Evolutionary conservation across 768 basidiomycete genomes (phyloP), one percentile per base, ranked within the genome.

Genomic region (Clitopilus passeckerianus): DNA sequence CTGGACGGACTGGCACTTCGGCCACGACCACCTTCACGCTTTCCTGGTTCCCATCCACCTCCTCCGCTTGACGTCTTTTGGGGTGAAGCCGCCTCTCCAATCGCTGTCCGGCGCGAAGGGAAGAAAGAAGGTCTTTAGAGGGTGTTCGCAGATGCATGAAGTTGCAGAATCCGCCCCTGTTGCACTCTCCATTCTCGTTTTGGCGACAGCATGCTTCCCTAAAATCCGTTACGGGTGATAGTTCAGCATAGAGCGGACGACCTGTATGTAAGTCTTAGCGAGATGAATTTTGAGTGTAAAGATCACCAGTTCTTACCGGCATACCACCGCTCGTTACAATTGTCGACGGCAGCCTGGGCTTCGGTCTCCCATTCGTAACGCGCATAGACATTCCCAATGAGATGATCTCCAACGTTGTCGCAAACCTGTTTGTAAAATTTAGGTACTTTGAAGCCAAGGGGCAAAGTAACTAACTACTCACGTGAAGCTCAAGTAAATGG

Each of bases 281-380:
- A 61, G 55, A 46, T n/a, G n/a, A n/a, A n/a, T 22, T 27, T 56
- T 46, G n/a, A 20, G 56, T 34, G 35, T 33, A 55, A 16, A 56
- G 46, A 22, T 57, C 8, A 7, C 23, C 50, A 56, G 43, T 56
- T 77, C 87, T 60, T 71, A 91, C 93, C 95, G 65, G 94, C 94
- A 80, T 98, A 99, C 97, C 97, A 99, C 33, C 96, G 86, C 67
- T 96, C 90, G 67, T 98, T 98, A 64, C 98, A 77, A 60, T 84
- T 91, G 66, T 96, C 93, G 6, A 98, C 93, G 1, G 96, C 96
- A 30, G 87, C 78, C 67, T 94, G 90, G 8, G 96, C 96, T 71
- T 99, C 96, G 0, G 95, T 95, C 74, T 99, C 96, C 95, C 94
- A 97, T 68, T 99, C 96, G 68, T 92, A 99, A 22, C 96, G 86